Base-by-base conservation (phyloP, 2,329 filamentous ascomycete species). In the Harringtonia aguacate region DNA sequence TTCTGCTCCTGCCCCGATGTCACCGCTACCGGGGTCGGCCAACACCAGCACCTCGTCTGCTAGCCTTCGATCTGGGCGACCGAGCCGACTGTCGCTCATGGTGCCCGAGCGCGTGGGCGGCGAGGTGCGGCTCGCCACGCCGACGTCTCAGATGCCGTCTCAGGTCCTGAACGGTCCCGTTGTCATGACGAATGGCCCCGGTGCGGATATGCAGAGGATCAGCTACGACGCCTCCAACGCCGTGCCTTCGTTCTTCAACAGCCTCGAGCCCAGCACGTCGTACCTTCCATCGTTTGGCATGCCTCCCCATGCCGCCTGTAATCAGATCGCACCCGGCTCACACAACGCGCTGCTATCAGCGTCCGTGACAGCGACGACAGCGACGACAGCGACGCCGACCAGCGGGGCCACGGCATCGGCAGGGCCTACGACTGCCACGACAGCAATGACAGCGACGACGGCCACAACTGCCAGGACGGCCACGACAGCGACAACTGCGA, bases 71-170 rank as follows among this genome's bases (percentile, higher is more conserved):
- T 36, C 50, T 52, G 51, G 53, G 21, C 57, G 57, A 40, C 70
- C 73, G 18, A 69, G 69, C 43, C 63, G 75, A 18, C 61, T 81
- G 8, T 77, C 75, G 18, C 62, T 83, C 1, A 78, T 82, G 52
- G 79, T 83, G 0, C 79, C 79, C 3, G 53, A 56, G 36, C 48
- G 58, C 9, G 50, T 55, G 13, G 58, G 59, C 2, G 55, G 54
- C 13, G 52, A 59, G 33, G 56, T 61, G 8, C 52, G 58, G 9
- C 50, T 62, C 9, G 56, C 60, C 8, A 58, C 59, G 3, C 58
- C 61, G 2, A 51, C 55, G 10, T 53, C 58, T 4, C 45, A 39
- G 8, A 4, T 12, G 2, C 52, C 55, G 10, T 53, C 58, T 4
- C 45, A 39, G 8, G 6, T 12, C 4, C 35, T 9, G 7, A 3